Base-by-base conservation (phyloP, 169 alveolate species). In the Ichthyophthirius multifiliis region DNA sequence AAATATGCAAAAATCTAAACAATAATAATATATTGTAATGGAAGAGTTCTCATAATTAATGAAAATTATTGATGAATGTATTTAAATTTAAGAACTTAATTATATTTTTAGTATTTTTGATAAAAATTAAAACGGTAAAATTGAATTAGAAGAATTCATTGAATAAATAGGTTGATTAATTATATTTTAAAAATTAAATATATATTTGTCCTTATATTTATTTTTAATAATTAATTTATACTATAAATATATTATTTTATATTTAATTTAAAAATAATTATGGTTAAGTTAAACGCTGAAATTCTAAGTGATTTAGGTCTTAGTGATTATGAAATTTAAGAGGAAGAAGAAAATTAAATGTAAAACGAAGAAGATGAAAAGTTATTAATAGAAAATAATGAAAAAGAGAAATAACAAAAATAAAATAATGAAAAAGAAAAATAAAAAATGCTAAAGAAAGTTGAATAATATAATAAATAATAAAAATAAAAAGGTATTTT, bases 1-100 rank as follows among this genome's bases (percentile, higher is more conserved):
- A 35, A 81, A 81, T 7, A 71, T 81, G 44, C 82, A 81, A 20
- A 73, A 67, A 41, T 39, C 65, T 55, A 71, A 55, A 43, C 63
- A 67, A 12, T 35, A 39, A 18, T 34, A 39, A 2, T 41, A n/a
- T n/a, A n/a, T 67, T 15, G 77, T 39, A 16, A 34, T 67, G 1
- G 41, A 32, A 18, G 77, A 67, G 16, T 67, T 67, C 35, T 39
- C 41, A 37, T 39, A 67, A 23, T 16, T 67, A 15, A 34, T 35
- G 12, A 35, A 67, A 34, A 41, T 67, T 5, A 67, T 67, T 39
- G 77, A 67, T 31, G 41, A 67, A 43, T 39, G 32, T 18, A 41
- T 39, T 9, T 31, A 46, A 16, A 48, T 9, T 27, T 65, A 65
- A 5, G 65, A 63, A 34, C 43, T 35, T 3, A 77, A 77, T 7